phyloP scores from a whole-genome alignment of 2,329 filamentous ascomycete species.

The Ophiostoma piceae region DNA sequence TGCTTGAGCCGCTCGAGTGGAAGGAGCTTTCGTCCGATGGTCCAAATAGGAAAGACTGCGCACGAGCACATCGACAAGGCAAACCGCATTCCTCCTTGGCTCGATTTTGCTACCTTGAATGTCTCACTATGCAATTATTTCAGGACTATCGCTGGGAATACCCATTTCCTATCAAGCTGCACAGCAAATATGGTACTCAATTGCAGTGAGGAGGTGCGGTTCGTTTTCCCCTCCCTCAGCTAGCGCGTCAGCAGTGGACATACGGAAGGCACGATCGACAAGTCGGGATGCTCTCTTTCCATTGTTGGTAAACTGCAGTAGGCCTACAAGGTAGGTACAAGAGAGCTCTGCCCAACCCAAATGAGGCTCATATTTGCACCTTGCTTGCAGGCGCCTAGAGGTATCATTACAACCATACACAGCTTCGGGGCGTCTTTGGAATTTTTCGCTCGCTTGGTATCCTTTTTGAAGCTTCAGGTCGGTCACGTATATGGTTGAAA shows the following conservation, averaged over 20 bases:
- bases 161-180: not conserved
- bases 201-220: not conserved
- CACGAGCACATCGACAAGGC: not conserved
- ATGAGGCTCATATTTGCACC: not conserved
- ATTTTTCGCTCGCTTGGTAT: not conserved
- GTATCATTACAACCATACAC: not conserved
- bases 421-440: not conserved
- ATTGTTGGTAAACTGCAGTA: not conserved
- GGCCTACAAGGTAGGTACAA: not conserved
- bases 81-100: not conserved
- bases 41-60: not conserved
- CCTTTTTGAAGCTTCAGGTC: not conserved
- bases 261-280: constrained; percentile 11
- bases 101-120: not conserved
- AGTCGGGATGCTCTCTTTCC: not conserved
- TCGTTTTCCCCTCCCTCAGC: not conserved
- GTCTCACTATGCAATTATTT: not conserved
- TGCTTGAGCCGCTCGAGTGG: not conserved
- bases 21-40: not conserved
- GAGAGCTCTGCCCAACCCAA: not conserved
- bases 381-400: not conserved
- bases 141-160: not conserved
- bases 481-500: no score
- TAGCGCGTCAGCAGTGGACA: not conserved
- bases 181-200: not conserved